phyloP scores from a whole-genome alignment of 164 flowering plant species.

The Tinospora cordifolia region DNA sequence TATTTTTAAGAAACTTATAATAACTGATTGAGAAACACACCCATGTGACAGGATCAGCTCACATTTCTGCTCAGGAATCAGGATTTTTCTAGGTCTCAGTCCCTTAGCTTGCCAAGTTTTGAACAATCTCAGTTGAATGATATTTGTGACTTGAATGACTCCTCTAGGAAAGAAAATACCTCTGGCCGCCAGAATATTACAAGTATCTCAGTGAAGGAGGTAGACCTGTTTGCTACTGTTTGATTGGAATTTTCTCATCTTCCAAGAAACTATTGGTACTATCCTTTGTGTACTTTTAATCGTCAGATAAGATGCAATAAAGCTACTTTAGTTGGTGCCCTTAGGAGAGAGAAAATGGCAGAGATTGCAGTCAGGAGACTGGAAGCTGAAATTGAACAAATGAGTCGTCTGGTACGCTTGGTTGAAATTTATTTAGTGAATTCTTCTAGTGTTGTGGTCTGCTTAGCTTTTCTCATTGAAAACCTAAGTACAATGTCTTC shows the following conservation, averaged over 20 bases:
- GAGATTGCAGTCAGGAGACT: slow-evolving; percentile 35
- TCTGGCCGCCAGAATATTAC: slow-evolving; percentile 11
- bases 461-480: neutral
- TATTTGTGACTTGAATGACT: slow-evolving; percentile 17
- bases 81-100: slow-evolving; percentile 23
- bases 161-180: slow-evolving; percentile 17
- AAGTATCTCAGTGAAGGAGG: slow-evolving; percentile 30
- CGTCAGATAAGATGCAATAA: slow-evolving; percentile 42
- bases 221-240: slow-evolving; percentile 14
- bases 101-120: slow-evolving; percentile 16
- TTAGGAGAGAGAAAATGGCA: slow-evolving; percentile 63
- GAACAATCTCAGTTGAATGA: slow-evolving; percentile 23
- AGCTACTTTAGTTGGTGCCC: slow-evolving; percentile 44
- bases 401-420: slow-evolving; percentile 47
- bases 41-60: slow-evolving; percentile 57
- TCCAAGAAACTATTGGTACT: neutral
- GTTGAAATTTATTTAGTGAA: slow-evolving; percentile 3
- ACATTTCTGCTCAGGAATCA: slow-evolving; percentile 50
- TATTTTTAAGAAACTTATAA: neutral
- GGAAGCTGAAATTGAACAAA: slow-evolving; percentile 57
- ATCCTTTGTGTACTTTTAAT: neutral
- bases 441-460: neutral
- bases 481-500: neutral
- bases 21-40: slow-evolving; percentile 12
- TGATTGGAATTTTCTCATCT: neutral